Percentiles rank a stretch among this genome's conserved stretches.
Conservation (phyloP, 2,329 filamentous ascomycete genomes). For the Alternaria sp. region DNA sequence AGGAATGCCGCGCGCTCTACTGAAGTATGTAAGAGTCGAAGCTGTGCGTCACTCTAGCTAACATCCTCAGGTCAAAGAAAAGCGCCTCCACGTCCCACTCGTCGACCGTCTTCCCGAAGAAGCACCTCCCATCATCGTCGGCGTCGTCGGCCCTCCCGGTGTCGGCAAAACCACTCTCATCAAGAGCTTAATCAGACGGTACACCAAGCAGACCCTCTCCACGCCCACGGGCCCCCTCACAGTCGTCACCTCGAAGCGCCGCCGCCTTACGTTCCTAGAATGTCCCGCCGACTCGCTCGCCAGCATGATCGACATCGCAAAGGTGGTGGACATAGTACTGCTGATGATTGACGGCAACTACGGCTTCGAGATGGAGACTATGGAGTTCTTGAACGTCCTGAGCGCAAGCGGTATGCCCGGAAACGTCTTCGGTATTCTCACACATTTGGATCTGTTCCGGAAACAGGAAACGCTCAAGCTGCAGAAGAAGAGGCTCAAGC, state of each 20-base stretch:
- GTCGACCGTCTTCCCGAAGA: constrained; percentile 96
- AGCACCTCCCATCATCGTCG: constrained; percentile 88
- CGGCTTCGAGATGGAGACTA: constrained; percentile 99
- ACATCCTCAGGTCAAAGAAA: constrained; percentile 79
- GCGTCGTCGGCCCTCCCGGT: constrained; percentile 92
- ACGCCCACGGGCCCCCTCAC: constrained; percentile 92
- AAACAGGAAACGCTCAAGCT: constrained; percentile 91
- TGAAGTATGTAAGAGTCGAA: constrained; percentile 60
- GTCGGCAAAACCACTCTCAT: constrained; percentile 94
- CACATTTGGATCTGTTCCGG: constrained; percentile 92
- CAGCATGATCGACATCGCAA: constrained; percentile 95
- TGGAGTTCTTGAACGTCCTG: constrained; percentile 97
- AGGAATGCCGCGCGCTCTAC: constrained; percentile 75
- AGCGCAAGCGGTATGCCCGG: constrained; percentile 97
- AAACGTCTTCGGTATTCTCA: constrained; percentile 96
- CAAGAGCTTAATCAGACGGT: constrained; percentile 91
- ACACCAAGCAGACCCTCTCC: constrained; percentile 93
- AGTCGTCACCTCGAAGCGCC: constrained; percentile 93
- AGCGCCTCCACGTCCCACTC: constrained; percentile 92
- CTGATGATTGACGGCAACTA: constrained; percentile 99
- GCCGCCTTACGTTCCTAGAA: constrained; percentile 93
- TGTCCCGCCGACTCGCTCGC: constrained; percentile 93
- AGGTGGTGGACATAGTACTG: constrained; percentile 95
- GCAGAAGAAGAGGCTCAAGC: constrained; percentile 95
- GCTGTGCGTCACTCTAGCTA: not conserved